Percentiles rank a stretch among this genome's conserved stretches.
Conservation (phyloP, 2,329 filamentous ascomycete genomes). For the Tolypocladium capitatum region DNA sequence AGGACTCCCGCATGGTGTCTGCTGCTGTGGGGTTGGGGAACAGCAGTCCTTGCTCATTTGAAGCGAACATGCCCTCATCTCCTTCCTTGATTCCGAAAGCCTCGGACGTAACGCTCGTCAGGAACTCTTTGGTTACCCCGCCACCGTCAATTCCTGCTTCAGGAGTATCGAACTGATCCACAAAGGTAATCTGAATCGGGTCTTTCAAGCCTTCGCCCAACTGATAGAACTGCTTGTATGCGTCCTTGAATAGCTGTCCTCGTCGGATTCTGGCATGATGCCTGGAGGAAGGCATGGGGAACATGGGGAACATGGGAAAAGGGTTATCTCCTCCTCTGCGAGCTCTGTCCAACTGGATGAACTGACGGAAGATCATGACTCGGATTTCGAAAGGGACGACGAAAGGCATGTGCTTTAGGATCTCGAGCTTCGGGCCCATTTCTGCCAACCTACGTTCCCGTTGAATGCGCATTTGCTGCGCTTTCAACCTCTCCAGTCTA, state of each 20-base stretch:
- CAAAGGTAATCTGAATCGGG: constrained; percentile 90
- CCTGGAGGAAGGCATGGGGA: constrained; percentile 27
- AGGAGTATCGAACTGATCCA: constrained; percentile 73
- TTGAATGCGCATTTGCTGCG: constrained; percentile 52
- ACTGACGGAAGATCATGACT: constrained; percentile 86
- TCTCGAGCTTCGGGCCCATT: constrained; percentile 75
- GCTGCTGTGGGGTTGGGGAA: constrained; percentile 76
- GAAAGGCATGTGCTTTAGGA: constrained; percentile 92
- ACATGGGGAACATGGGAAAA: constrained; percentile 3
- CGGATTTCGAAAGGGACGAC: constrained; percentile 86
- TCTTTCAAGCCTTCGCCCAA: constrained; percentile 80
- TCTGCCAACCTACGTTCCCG: constrained; percentile 61
- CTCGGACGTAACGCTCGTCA: constrained; percentile 76
- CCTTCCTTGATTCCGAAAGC: constrained; percentile 51
- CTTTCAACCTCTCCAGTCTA: constrained; percentile 48
- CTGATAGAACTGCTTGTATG: constrained; percentile 68
- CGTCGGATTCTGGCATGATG: constrained; percentile 73
- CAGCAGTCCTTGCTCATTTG: constrained; percentile 74
- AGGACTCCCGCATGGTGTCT: constrained; percentile 50
- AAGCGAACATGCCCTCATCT: constrained; percentile 51
- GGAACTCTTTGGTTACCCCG: constrained; percentile 93
- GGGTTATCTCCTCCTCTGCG: constrained; percentile 11
- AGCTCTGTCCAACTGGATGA: constrained; percentile 59
- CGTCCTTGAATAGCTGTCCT: constrained; percentile 72
- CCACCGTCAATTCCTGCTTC: constrained; percentile 96